phyloP scores from a whole-genome alignment of 2,329 filamentous ascomycete species.

The Colletotrichum sp. region DNA sequence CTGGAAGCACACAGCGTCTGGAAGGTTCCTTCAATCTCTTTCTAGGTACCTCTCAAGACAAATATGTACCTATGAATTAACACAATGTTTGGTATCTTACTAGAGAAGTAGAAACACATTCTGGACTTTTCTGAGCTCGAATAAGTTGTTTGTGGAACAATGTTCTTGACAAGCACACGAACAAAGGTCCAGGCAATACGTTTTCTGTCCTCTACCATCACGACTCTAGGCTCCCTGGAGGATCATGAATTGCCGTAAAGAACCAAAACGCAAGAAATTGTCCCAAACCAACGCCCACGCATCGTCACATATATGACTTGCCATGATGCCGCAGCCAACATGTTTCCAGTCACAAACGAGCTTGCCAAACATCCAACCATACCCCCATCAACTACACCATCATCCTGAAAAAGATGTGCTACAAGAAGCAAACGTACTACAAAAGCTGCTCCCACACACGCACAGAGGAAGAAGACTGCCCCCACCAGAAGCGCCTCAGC shows the following conservation, averaged over 20 bases:
- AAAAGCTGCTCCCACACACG: not conserved
- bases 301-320: not conserved
- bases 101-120: not conserved
- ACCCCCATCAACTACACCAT: not conserved
- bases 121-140: not conserved
- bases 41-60: not conserved
- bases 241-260: not conserved
- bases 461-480: not conserved
- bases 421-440: slow-evolving; percentile 1
- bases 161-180: not conserved
- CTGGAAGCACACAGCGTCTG: not conserved
- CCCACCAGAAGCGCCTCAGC: not conserved
- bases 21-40: not conserved
- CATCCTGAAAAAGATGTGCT: not conserved
- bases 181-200: not conserved
- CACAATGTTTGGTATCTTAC: fast-evolving
- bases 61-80: not conserved
- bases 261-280: not conserved
- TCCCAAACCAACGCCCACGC: not conserved
- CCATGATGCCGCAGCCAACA: not conserved
- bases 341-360: not conserved
- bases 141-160: not conserved
- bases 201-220: not conserved
- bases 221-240: not conserved
- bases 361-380: not conserved